Conservation (phyloP, 192 early-diverging fungal species). For the Backusella morwellensis region DNA sequence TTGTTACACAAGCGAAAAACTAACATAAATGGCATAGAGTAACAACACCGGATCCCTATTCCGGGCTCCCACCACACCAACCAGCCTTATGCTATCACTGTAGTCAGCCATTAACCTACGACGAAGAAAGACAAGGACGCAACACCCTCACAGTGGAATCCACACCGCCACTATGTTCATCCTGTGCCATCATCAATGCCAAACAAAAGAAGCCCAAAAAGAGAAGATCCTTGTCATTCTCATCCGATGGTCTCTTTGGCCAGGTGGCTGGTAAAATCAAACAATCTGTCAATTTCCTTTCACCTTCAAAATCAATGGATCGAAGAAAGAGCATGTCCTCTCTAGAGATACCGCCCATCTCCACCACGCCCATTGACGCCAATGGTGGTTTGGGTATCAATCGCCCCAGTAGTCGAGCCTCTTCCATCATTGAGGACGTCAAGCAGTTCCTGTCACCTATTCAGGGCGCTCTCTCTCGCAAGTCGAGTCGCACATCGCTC, state of each 20-base stretch:
- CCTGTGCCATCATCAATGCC: not conserved
- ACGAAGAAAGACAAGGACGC: not conserved
- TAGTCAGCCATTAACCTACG: not conserved
- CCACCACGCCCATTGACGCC: not conserved
- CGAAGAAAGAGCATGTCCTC: conserved; percentile 9
- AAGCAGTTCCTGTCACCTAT: conserved; percentile 1
- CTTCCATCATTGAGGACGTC: conserved; percentile 10
- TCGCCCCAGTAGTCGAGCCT: conserved; percentile 4
- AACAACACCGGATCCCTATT: not conserved
- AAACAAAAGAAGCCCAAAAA: not conserved
- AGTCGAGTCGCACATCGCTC: not conserved
- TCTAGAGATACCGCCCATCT: not conserved
- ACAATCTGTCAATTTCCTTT: not conserved
- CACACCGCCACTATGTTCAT: not conserved
- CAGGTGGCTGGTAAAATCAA: not conserved
- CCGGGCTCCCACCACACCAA: not conserved
- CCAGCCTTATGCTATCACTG: not conserved
- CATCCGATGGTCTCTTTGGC: not conserved
- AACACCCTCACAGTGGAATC: not conserved
- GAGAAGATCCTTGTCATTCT: not conserved
- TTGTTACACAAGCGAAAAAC: not conserved
- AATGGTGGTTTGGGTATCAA: not conserved
- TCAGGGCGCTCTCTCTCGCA: not conserved
- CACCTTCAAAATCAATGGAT: not conserved
- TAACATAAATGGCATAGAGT: not conserved